Evolutionary conservation across 2,329 filamentous ascomycete genomes (phyloP).

Genomic region (Xylariaceae sp.): DNA sequence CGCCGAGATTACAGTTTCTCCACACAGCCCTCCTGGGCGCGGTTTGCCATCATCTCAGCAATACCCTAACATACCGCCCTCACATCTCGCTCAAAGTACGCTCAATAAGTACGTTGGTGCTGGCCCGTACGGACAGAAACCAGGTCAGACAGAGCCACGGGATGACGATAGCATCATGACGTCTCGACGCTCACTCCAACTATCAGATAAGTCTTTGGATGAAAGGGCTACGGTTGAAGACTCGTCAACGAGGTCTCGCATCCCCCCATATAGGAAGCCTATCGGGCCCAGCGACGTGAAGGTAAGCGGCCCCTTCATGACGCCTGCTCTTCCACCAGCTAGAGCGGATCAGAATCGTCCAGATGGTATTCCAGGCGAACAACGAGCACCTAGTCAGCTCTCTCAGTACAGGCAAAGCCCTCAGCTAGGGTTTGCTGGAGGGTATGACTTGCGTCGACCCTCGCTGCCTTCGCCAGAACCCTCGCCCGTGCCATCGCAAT

Average conservation of each 20-base stretch:
- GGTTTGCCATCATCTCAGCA: constrained; percentile 12
- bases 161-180: neutral
- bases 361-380: constrained; percentile 20
- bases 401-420: constrained; percentile 25
- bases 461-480: constrained; percentile 29
- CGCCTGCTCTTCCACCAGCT: constrained; percentile 15
- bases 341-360: constrained; percentile 7
- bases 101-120: constrained; percentile 18
- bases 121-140: constrained; percentile 6
- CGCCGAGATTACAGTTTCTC: constrained; percentile 29
- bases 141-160: constrained; percentile 2
- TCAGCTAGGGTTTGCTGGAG: constrained; percentile 15
- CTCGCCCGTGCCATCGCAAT: constrained; percentile 24
- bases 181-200: constrained; percentile 17
- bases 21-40: constrained; percentile 11
- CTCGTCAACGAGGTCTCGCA: constrained; percentile 15
- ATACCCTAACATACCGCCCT: constrained; percentile 20
- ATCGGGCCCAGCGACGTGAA: constrained; percentile 28
- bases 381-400: constrained; percentile 21
- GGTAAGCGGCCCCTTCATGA: constrained; percentile 21
- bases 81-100: constrained; percentile 22
- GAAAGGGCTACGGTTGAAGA: constrained; percentile 20
- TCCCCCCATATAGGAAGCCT: constrained; percentile 31
- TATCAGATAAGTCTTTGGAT: constrained; percentile 22
- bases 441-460: constrained; percentile 25